Evolutionary conservation across 225 moss, liverwort and hornwort genomes (phyloP), one percentile per base, ranked within the genome.

Genomic region (Marchantia paleacea): DNA sequence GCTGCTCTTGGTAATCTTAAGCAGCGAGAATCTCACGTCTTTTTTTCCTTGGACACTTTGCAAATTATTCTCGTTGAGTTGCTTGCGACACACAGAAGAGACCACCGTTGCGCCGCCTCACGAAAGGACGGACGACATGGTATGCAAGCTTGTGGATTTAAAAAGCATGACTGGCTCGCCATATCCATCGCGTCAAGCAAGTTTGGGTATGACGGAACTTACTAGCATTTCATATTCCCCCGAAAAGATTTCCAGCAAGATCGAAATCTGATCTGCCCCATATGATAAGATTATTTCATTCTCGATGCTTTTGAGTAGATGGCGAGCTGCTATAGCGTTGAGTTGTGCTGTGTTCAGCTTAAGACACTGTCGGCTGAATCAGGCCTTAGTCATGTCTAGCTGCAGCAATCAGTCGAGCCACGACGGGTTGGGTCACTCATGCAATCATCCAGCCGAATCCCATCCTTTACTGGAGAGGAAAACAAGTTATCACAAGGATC

Each of bases 61-160:
- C 30, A 13, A 15, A 68, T 10, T 11, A 31, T 29, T 68, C 68
- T 4, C 68, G 11, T 13, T 8, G 68, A 68, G 30, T 18, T 68
- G 68, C 31, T 29, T 68, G 28, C 30, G 25, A 68, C 68, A 31
- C 68, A 68, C 68, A 68, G 68, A 68, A 68, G 68, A 31, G 68
- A 68, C 29, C 14, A 62, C 62, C n/a, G n/a, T 24, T 28, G 68
- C 68, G 31, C 68, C 68, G 68, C 68, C 30, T 65, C 9, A 65
- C 13, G 65, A 65, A 65, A 65, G 2, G 65, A 28, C 65, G 57
- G 57, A 57, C 39, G 39, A 39, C 39, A 39, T 39, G 39, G 39
- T 39, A 39, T 39, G 39, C 39, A 58, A 20, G 58, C 58, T 20
- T 58, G 18, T 58, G 58, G 14, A 58, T 58, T 20, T 7, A 16